Evolutionary conservation across 768 basidiomycete genomes (phyloP), one percentile per base, ranked within the genome.

Genomic region (Tulasnella sp.): DNA sequence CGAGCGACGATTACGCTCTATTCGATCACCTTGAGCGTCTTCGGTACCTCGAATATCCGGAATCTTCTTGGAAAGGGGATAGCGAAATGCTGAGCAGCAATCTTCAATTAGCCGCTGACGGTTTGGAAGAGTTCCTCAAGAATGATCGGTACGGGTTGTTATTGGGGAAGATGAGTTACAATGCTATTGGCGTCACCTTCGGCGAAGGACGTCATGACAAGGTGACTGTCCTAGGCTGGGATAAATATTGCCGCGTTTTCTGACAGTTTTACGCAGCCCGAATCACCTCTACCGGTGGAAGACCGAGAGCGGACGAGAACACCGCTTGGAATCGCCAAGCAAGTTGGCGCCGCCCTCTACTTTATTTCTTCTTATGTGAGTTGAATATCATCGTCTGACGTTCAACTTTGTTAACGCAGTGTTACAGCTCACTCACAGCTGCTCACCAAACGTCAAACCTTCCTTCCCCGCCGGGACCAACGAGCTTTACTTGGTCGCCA

Each of bases 1-100:
- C 59, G 4, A 35, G 36, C 32, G 41, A 21, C 1, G 75, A 77
- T 14, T 89, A 88, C 66, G 70, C 73, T 23, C 71, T 89, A 45
- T 79, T 76, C 35, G 87, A 91, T 62, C 86, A 91, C 64, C 68
- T 87, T 11, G 88, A 90, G 63, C 74, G 87, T 25, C 69, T 88
- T 63, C 74, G 84, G 53, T 86, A 76, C 65, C 68, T 85, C 21
- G 81, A 85, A 40, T 64, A 79, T n/a, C 70, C 76, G 1, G 58
- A 48, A 15, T 34, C 55, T 39, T 35, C 40, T n/a, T 65, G 74
- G 14, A 68, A 73, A 21, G 74, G 78, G 45, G 82, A 82, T 61
- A 66, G 71, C 17, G 66, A 72, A 21, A 61, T 83, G 14, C 65
- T 88, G 40, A 67, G 72, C 27, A 69, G 73, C 15, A 74, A 89